These are phyloP conservation scores for Chaetomiaceae sp. DNA, from an alignment of 2,329 filamentous ascomycete genomes.

Conservation along the genomic window DNA sequence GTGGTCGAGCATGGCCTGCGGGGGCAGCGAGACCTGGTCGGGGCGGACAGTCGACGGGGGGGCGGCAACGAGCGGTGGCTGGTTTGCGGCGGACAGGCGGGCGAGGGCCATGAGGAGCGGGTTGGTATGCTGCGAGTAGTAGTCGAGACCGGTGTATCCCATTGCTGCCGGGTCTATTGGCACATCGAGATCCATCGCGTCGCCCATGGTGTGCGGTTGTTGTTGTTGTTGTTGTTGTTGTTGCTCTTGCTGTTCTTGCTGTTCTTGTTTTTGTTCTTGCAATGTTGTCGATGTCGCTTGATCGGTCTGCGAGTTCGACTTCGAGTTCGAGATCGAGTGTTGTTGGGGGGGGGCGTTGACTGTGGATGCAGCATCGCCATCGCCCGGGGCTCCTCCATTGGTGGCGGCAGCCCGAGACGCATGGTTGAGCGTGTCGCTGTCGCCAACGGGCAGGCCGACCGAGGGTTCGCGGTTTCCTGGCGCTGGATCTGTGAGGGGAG, in stretches of 20 bases:
- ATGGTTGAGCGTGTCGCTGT: not conserved
- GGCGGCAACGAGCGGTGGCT: conserved; percentile 5
- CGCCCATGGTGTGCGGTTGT: not conserved
- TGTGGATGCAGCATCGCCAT: too few relatives aligned
- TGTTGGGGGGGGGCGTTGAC: too few relatives aligned
- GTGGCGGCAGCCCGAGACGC: not conserved
- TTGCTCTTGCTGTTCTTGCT: not conserved
- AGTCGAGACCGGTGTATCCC: conserved; percentile 13
- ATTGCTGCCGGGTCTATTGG: conserved; percentile 6
- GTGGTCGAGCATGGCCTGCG: conserved; percentile 34
- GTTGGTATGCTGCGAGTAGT: conserved; percentile 22
- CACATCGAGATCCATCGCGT: conserved; percentile 12
- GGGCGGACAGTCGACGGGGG: conserved; percentile 39
- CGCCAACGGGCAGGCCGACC: conserved; percentile 4
- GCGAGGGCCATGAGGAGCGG: conserved; percentile 42
- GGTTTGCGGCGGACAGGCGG: conserved; percentile 21
- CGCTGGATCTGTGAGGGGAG: conserved; percentile 25
- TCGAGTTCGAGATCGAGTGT: not conserved
- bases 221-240: not conserved
- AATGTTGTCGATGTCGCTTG: conserved; percentile 28
- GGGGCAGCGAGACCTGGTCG: conserved; percentile 40
- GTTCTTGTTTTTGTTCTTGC: conserved; percentile 12
- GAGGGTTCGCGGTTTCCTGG: conserved; percentile 22
- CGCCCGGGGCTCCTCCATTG: too few relatives aligned
- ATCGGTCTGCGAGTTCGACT: not conserved